A percentile compares a stretch with the other conserved stretches of the same genome.
phyloP scores from a whole-genome alignment of 768 basidiomycete species.

The Chiua virens region DNA sequence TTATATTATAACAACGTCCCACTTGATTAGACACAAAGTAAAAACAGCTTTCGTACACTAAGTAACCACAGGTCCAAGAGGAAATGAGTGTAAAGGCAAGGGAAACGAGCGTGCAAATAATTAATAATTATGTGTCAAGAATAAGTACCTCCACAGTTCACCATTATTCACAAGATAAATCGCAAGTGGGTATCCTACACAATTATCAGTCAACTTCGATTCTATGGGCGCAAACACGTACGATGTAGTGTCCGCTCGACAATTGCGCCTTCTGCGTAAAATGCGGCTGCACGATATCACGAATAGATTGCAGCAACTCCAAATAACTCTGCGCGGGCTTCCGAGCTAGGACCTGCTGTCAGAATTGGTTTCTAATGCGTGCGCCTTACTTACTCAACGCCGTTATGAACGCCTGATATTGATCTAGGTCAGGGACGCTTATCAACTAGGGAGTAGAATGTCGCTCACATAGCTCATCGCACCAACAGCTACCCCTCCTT shows the following conservation, averaged over 20 bases:
- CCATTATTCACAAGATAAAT: slow-evolving; percentile 28
- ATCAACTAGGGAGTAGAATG: background rate
- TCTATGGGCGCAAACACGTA: slow-evolving; percentile 19
- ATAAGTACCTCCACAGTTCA: background rate
- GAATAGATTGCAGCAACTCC: slow-evolving; percentile 55
- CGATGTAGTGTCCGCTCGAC: slow-evolving; percentile 71
- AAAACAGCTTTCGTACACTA: background rate
- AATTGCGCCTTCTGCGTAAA: slow-evolving; percentile 74
- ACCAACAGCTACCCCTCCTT: slow-evolving; percentile 64
- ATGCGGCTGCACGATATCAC: slow-evolving; percentile 56
- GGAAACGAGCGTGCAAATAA: background rate
- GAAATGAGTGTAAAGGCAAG: too few species aligned
- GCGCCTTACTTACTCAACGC: slow-evolving; percentile 40
- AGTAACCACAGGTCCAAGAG: background rate
- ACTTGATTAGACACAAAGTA: slow-evolving; percentile 4
- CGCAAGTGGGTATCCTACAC: slow-evolving; percentile 28
- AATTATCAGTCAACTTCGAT: slow-evolving; percentile 1
- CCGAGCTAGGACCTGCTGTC: slow-evolving; percentile 27
- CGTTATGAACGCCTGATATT: slow-evolving; percentile 62
- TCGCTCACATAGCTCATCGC: slow-evolving; percentile 77
- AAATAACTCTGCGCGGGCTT: slow-evolving; percentile 66
- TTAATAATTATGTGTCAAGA: background rate
- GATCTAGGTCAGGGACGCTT: slow-evolving; percentile 1
- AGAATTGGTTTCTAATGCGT: background rate
- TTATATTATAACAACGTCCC: too few species aligned